Evolutionary conservation across 1,284 basidiomycete species (phyloP).

Genomic region (Pterulicium gracile): DNA sequence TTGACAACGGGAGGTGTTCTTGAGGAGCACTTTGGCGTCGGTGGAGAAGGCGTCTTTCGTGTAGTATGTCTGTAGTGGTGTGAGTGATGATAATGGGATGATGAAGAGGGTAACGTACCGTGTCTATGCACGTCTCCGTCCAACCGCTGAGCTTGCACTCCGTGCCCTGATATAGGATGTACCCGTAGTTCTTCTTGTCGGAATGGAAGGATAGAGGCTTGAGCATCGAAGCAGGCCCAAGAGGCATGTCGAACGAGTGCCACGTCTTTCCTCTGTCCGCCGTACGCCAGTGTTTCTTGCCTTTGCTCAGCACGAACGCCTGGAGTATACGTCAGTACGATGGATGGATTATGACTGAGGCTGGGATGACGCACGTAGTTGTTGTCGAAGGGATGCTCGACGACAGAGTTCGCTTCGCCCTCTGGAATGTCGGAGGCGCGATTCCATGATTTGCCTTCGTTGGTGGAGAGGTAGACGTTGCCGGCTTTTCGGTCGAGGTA

Average conservation of each 20-base stretch:
- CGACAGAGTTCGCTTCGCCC: constrained; percentile 60
- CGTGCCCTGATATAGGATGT: constrained; percentile 81
- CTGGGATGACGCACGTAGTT: constrained; percentile 40
- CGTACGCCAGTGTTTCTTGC: constrained; percentile 73
- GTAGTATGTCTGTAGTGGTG: constrained; percentile 58
- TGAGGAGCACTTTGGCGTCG: constrained; percentile 45
- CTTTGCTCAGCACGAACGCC: constrained; percentile 77
- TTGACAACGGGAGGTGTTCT: constrained; percentile 66
- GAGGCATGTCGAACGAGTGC: constrained; percentile 67
- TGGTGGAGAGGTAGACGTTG: constrained; percentile 69
- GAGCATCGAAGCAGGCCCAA: constrained; percentile 45
- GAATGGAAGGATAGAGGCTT: constrained; percentile 81
- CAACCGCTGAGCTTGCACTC: constrained; percentile 55
- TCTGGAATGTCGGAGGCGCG: constrained; percentile 49
- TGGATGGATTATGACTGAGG: constrained; percentile 1
- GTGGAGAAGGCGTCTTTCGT: constrained; percentile 74
- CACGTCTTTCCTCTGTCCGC: constrained; percentile 79
- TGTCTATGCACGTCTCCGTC: constrained; percentile 63
- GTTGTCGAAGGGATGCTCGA: constrained; percentile 84
- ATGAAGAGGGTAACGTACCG: constrained; percentile 31
- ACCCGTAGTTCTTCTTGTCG: constrained; percentile 49
- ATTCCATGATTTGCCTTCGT: constrained; percentile 85
- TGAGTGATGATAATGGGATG: not conserved
- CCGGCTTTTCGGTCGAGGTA: constrained; percentile 72
- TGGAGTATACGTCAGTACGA: constrained; percentile 18